Conservation (phyloP, 805 yeast species). For the Starmerella floris region DNA sequence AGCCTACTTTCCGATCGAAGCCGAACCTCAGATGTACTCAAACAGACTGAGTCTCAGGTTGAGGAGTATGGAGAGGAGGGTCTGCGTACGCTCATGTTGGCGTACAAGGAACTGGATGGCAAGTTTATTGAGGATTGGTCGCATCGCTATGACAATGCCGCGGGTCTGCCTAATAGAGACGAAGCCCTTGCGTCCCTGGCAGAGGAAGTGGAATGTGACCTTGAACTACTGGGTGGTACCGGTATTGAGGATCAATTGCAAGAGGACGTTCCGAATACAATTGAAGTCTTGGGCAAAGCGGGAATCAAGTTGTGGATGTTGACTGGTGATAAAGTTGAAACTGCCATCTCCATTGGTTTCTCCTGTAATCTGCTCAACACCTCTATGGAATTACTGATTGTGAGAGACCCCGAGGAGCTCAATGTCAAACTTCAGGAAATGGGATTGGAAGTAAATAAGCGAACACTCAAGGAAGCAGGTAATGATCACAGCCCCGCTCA, state of each 20-base stretch:
- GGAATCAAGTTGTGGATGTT: constrained; percentile 75
- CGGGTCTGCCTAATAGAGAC: constrained; percentile 47
- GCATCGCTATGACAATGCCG: constrained; percentile 36
- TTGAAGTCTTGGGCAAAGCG: constrained; percentile 49
- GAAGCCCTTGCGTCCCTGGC: constrained; percentile 40
- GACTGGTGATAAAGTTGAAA: constrained; percentile 72
- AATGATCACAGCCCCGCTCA: constrained; percentile 53
- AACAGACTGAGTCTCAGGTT: constrained; percentile 47
- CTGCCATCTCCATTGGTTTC: constrained; percentile 73
- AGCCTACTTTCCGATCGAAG: constrained; percentile 33
- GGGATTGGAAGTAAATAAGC: constrained; percentile 28
- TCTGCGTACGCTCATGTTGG: constrained; percentile 60
- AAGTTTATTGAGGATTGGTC: constrained; percentile 43
- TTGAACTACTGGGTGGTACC: constrained; percentile 57
- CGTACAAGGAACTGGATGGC: constrained; percentile 40
- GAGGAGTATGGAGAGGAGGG: constrained; percentile 68
- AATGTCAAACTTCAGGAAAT: constrained; percentile 35
- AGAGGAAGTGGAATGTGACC: constrained; percentile 45
- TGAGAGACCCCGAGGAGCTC: constrained; percentile 32
- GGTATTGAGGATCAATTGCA: constrained; percentile 73
- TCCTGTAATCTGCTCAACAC: constrained; percentile 58
- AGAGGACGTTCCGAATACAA: constrained; percentile 65
- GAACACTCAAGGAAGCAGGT: constrained; percentile 38
- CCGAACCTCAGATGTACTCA: constrained; percentile 26
- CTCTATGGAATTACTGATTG: constrained; percentile 47